Conservation (phyloP, 306 rosid species). For the Vigna trinervia region DNA sequence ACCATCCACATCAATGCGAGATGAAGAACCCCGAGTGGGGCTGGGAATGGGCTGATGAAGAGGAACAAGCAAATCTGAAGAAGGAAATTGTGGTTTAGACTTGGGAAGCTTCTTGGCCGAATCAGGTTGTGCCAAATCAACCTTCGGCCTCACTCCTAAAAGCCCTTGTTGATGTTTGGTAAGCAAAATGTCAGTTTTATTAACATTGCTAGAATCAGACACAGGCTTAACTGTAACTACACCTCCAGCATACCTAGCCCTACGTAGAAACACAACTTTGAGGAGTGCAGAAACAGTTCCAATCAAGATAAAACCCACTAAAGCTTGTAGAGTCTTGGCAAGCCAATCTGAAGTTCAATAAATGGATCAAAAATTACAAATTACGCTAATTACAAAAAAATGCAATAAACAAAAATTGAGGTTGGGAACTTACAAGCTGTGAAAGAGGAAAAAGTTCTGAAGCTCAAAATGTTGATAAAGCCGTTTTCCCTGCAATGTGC, state of each 20-base stretch:
- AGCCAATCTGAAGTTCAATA: slow-evolving; percentile 65
- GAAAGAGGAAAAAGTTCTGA: slow-evolving; percentile 53
- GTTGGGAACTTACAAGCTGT: slow-evolving; percentile 69
- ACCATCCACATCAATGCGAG: slow-evolving; percentile 54
- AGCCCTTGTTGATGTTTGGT: slow-evolving; percentile 79
- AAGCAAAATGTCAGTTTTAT: slow-evolving; percentile 57
- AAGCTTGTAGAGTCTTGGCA: slow-evolving; percentile 63
- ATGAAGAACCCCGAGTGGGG: slow-evolving; percentile 50
- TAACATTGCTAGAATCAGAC: slow-evolving; percentile 53
- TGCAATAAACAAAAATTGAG: not conserved
- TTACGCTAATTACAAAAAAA: not conserved
- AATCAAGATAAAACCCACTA: slow-evolving; percentile 63
- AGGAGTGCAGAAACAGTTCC: slow-evolving; percentile 76
- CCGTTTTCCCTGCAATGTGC: slow-evolving; percentile 67
- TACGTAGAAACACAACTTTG: slow-evolving; percentile 62
- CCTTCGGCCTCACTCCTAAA: slow-evolving; percentile 78
- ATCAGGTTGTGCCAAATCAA: slow-evolving; percentile 54
- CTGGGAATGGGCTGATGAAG: slow-evolving; percentile 75
- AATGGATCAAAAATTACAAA: slow-evolving; percentile 12
- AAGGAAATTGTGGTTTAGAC: slow-evolving; percentile 53
- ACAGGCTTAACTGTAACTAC: slow-evolving; percentile 46
- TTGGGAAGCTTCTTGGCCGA: slow-evolving; percentile 80
- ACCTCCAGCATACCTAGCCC: slow-evolving; percentile 49
- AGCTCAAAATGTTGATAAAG: slow-evolving; percentile 56
- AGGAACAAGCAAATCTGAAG: slow-evolving; percentile 89